Evolutionary conservation across 306 rosid genomes (phyloP).

Genomic region (Alnus glutinosa): DNA sequence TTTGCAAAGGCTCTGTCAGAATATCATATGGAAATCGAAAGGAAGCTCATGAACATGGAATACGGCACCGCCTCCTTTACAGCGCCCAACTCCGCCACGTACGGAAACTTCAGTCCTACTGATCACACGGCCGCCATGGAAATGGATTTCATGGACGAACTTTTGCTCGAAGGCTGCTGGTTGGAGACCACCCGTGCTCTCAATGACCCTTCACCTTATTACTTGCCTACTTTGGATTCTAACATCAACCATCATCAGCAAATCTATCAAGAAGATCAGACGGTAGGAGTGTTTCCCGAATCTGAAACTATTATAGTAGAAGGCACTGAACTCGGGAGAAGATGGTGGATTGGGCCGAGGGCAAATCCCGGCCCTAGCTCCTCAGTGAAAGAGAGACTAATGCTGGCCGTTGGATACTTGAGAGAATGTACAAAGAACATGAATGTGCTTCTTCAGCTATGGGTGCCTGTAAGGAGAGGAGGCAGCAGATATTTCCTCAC

Average conservation of each 20-base stretch:
- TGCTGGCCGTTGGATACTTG: conserved; percentile 42
- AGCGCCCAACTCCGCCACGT: neutral
- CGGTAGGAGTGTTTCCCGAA: conserved; percentile 5
- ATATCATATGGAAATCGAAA: neutral
- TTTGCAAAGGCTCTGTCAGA: no score
- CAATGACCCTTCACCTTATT: conserved; percentile 10
- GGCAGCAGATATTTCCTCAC: conserved; percentile 19
- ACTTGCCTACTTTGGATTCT: conserved; percentile 7
- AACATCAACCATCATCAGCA: conserved; percentile 18
- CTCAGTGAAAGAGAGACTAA: conserved; percentile 51
- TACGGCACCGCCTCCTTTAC: conserved; percentile 24
- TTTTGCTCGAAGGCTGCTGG: conserved; percentile 50
- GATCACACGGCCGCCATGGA: neutral
- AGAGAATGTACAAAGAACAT: conserved; percentile 40
- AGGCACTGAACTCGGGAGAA: conserved; percentile 26
- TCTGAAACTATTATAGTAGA: conserved; percentile 20
- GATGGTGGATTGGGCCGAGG: conserved; percentile 54
- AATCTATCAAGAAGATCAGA: conserved; percentile 21
- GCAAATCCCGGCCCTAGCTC: conserved; percentile 32
- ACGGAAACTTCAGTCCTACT: conserved; percentile 15
- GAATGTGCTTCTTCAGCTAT: conserved; percentile 48
- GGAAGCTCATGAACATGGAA: conserved; percentile 29
- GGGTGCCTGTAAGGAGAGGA: conserved; percentile 46
- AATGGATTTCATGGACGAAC: conserved; percentile 40
- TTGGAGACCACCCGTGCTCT: conserved; percentile 32